Evolutionary conservation across 2,329 filamentous ascomycete species (phyloP).

Genomic region (Diaporthe sp.): DNA sequence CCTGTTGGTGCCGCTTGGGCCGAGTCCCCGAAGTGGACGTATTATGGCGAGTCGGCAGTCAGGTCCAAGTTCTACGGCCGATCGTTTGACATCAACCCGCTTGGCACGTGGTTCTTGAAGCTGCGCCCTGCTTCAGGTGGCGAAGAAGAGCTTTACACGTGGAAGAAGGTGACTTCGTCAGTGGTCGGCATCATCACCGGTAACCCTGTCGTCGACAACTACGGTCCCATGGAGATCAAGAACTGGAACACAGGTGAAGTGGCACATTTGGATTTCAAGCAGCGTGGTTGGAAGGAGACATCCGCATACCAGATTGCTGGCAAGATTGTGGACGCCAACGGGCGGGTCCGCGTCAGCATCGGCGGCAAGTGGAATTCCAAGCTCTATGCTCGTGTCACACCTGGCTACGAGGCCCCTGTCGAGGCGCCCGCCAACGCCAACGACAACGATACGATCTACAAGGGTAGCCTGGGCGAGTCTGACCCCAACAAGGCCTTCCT

Average conservation of each 20-base stretch:
- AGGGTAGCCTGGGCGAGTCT: constrained; percentile 62
- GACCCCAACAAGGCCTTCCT: constrained; percentile 85
- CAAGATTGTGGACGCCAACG: constrained; percentile 84
- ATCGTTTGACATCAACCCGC: constrained; percentile 95
- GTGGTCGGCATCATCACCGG: constrained; percentile 99
- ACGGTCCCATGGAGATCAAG: constrained; percentile 96
- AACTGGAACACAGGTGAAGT: constrained; percentile 96
- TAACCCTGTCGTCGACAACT: constrained; percentile 97
- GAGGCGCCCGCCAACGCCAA: constrained; percentile 65
- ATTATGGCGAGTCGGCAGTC: constrained; percentile 95
- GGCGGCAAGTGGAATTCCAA: constrained; percentile 98
- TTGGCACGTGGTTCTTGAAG: constrained; percentile 96
- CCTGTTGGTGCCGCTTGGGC: constrained; percentile 94
- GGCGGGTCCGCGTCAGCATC: constrained; percentile 88
- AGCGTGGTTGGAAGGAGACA: constrained; percentile 94
- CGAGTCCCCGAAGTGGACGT: constrained; percentile 94
- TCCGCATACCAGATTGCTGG: constrained; percentile 91
- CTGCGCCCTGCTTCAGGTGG: constrained; percentile 82
- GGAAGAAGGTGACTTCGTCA: constrained; percentile 98
- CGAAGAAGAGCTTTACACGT: constrained; percentile 91
- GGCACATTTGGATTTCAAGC: constrained; percentile 93
- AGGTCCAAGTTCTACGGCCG: constrained; percentile 98
- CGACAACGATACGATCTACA: constrained; percentile 51
- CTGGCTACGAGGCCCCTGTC: constrained; percentile 85
- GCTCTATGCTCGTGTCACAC: constrained; percentile 92